These are phyloP conservation scores for Rhizopus stolonifer DNA, from an alignment of 371 early-diverging fungal species.

Conservation along the genomic window DNA sequence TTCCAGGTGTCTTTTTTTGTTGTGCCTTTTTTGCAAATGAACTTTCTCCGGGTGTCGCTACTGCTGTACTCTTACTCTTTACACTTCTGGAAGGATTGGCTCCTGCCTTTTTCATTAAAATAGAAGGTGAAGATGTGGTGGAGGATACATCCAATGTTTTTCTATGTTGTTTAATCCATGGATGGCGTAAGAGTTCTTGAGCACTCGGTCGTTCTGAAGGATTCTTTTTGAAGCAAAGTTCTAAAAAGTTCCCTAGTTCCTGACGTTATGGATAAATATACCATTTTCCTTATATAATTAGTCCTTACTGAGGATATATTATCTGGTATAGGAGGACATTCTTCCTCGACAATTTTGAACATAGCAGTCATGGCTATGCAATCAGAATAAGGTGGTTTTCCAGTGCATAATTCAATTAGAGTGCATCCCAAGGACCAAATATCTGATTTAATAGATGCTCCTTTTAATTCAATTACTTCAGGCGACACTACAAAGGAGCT, in stretches of 20 bases:
- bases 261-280: constrained; percentile 4
- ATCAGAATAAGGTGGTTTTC: constrained; percentile 85
- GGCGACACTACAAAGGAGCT: constrained; percentile 76
- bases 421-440: constrained; percentile 93
- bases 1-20: neutral
- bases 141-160: constrained; percentile 7
- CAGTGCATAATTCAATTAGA: constrained; percentile 84
- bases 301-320: constrained; percentile 62
- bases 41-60: neutral
- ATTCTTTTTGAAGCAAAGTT: constrained; percentile 80
- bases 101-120: neutral
- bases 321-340: constrained; percentile 79
- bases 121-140: neutral
- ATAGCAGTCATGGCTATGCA: constrained; percentile 86
- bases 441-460: constrained; percentile 81
- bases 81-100: neutral
- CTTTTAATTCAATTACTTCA: constrained; percentile 87
- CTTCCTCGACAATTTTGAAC: constrained; percentile 90
- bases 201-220: constrained; percentile 60
- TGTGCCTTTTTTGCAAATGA: constrained; percentile 3
- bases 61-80: neutral
- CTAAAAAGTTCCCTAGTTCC: constrained; percentile 74
- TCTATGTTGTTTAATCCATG: constrained; percentile 64
- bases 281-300: neutral
- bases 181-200: constrained; percentile 65